These are phyloP conservation scores for Erigeron philadelphicus DNA, from an alignment of 140 eudicot genomes.

Conservation along the genomic window DNA sequence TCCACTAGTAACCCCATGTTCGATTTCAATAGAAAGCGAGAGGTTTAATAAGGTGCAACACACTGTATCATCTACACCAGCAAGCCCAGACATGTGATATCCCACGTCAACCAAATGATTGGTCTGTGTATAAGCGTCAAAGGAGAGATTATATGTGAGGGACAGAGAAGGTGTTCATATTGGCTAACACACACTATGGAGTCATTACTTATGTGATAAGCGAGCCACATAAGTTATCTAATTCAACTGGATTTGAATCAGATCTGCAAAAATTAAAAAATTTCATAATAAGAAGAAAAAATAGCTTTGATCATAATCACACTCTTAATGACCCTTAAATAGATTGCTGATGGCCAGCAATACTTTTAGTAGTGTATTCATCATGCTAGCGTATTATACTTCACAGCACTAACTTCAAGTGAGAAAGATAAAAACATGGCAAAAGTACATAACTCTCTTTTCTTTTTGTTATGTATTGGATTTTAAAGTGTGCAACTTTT, in stretches of 20 bases:
- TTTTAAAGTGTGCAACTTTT: not conserved
- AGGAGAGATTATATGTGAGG: not conserved
- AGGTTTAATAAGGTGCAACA: not conserved
- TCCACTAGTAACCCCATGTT: not conserved
- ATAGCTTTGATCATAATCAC: not conserved
- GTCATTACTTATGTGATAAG: not conserved
- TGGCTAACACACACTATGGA: not conserved
- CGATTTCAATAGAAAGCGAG: not conserved
- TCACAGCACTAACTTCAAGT: not conserved
- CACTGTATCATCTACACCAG: not conserved
- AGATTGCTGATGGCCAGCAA: not conserved
- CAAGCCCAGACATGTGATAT: not conserved
- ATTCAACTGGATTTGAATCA: not conserved
- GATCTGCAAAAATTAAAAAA: not conserved
- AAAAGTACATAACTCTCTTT: not conserved
- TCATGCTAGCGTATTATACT: not conserved
- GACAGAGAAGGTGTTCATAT: not conserved
- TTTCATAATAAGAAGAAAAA: not conserved
- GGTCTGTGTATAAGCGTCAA: not conserved
- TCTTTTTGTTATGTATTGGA: not conserved
- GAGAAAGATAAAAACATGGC: not conserved
- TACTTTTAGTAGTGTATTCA: not conserved
- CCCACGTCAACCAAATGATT: too few relatives aligned
- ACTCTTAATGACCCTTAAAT: not conserved
- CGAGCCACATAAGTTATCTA: not conserved